A percentile compares a stretch with the other conserved stretches of the same genome.
Conservation (phyloP, 164 flowering plant species). For the Nelumbo lutea region DNA sequence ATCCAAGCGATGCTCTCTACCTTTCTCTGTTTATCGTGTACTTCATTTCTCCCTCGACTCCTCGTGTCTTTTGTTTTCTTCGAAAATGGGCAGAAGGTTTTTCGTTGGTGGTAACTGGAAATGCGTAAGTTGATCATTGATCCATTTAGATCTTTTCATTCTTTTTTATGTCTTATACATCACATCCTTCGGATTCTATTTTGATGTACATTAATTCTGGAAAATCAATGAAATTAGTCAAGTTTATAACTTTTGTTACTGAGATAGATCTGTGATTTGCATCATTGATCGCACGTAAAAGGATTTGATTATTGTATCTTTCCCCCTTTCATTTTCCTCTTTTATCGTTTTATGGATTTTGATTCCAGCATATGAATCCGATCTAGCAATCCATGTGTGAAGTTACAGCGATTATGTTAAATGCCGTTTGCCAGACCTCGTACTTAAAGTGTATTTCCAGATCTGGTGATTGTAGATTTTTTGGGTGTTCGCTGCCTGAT, state of each 20-base stretch:
- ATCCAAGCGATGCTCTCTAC: not conserved
- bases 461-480: not conserved
- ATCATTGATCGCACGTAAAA: not conserved
- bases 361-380: not conserved
- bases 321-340: not conserved
- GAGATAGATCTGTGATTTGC: not conserved
- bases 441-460: not conserved
- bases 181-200: not conserved
- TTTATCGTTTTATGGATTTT: not conserved
- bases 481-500: not conserved
- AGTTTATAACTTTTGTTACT: not conserved
- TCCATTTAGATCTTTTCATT: no score
- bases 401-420: not conserved
- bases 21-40: not conserved
- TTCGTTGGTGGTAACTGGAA: slow-evolving; percentile 98
- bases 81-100: slow-evolving; percentile 66
- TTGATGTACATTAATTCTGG: not conserved
- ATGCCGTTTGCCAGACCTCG: not conserved
- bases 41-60: not conserved
- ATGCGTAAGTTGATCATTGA: slow-evolving; percentile 47
- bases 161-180: not conserved
- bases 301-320: not conserved
- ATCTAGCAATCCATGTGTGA: not conserved
- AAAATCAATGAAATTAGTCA: not conserved
- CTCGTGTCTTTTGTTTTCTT: not conserved